Evolutionary conservation across 2,329 filamentous ascomycete species (phyloP).

Genomic region (Aureobasidium musti): DNA sequence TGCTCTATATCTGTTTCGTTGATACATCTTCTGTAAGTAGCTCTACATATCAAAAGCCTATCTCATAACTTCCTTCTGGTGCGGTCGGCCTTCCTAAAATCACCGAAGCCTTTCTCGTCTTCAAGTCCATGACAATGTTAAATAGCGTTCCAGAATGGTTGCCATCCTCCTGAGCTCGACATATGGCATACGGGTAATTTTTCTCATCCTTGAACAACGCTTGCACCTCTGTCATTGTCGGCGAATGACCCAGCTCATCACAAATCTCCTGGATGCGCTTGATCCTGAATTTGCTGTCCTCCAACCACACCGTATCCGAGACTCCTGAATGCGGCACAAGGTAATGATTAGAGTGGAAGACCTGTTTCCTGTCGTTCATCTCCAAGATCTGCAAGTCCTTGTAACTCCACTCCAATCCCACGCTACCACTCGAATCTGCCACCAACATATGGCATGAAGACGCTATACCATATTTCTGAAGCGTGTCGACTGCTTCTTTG

Average conservation of each 20-base stretch:
- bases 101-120: constrained; percentile 37
- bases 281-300: constrained; percentile 45
- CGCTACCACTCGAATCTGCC: constrained; percentile 50
- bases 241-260: constrained; percentile 30
- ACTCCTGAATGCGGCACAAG: constrained; percentile 45
- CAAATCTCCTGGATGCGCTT: constrained; percentile 43
- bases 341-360: constrained; percentile 51
- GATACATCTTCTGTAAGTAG: constrained; percentile 17
- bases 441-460: constrained; percentile 58
- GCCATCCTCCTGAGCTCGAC: constrained; percentile 37
- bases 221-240: constrained; percentile 33
- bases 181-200: constrained; percentile 45
- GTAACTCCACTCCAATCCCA: constrained; percentile 55
- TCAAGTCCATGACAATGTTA: constrained; percentile 45
- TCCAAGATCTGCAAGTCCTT: constrained; percentile 39
- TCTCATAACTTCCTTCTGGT: constrained; percentile 32
- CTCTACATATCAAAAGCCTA: constrained; percentile 25
- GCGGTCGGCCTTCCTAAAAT: constrained; percentile 40
- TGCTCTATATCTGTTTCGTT: not conserved
- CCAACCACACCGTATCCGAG: constrained; percentile 47
- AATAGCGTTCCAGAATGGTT: constrained; percentile 41
- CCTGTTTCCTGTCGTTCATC: constrained; percentile 41
- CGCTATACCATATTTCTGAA: constrained; percentile 54
- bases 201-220: constrained; percentile 48
- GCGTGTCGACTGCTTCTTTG: constrained; percentile 49